Base-by-base conservation (phyloP, 1,284 basidiomycete genomes). In the Papiliotrema flavescens region DNA sequence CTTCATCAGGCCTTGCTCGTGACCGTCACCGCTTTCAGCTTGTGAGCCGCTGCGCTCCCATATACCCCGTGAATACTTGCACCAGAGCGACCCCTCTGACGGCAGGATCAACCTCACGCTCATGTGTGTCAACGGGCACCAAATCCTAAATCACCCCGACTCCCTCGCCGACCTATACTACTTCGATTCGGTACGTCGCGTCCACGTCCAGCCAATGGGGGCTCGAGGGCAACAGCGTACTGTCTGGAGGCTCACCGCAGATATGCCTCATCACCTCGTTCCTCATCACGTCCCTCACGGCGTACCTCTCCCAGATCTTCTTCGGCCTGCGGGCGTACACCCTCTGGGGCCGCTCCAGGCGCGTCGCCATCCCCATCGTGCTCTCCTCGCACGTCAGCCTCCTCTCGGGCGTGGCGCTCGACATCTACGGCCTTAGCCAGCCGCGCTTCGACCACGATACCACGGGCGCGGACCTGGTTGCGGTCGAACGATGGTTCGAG, bases 251-350 rank as follows among this genome's bases (percentile, higher is more conserved):
- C 28, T 32, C 28, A 32, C 28, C 5, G 6, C 28, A 32, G 28
- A 32, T 32, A 5, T 32, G 28, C 11, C 28, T 32, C 28, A 14
- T 53, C 9, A 42, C 20, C 13, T 15, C 52, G 19, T 53, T 46
- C 46, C 24, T 53, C 45, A 28, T 53, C 7, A 48, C 45, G 22
- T 37, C 52, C 2, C 22, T 32, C 8, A 17, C 46, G 11, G 39
- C 45, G 5, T 41, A 48, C 44, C 46, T 41, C 35, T 22, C 52
- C 11, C 52, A 47, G 14, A 26, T 53, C n/a, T 34, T 47, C 15
- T 53, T 53, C 28, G 46, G 46, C 22, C 37, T 40, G 7, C 45
- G 52, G n/a, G 52, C 52, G 3, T 53, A 48, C 26, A 17, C 34
- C 40, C 52, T 53, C 36, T 47, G 45, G 32, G 17, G 34, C 15